These are phyloP conservation scores for Backusella liffmaniae DNA, from an alignment of 192 early-diverging fungal species.

Conservation along the genomic window DNA sequence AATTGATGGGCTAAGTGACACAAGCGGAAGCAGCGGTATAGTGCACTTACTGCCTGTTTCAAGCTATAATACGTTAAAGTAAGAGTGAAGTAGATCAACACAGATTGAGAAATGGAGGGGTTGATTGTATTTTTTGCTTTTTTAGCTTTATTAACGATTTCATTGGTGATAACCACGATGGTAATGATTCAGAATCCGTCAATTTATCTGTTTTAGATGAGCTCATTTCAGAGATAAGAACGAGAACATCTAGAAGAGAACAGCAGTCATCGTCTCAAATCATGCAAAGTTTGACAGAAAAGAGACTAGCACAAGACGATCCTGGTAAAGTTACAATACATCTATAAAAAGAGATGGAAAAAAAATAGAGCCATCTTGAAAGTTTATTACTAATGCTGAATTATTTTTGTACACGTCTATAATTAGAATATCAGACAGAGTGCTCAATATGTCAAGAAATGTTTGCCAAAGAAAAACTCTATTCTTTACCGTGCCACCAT, in stretches of 20 bases:
- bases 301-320: neutral
- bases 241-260: neutral
- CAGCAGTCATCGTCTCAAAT: neutral
- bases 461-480: neutral
- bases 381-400: neutral
- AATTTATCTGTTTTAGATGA: neutral
- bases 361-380: neutral
- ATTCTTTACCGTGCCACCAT: neutral
- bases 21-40: neutral
- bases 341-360: no score
- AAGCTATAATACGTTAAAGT: neutral
- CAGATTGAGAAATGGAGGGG: neutral
- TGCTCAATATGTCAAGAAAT: constrained; percentile 8
- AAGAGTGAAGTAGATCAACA: neutral
- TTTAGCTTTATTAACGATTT: neutral
- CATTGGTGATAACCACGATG: neutral
- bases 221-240: neutral
- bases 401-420: neutral
- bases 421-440: neutral
- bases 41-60: neutral
- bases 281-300: neutral
- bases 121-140: neutral
- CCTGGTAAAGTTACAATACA: neutral
- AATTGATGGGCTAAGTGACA: neutral
- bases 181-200: neutral